phyloP scores from a whole-genome alignment of 2,329 filamentous ascomycete species.

The Clathrospora elynae region DNA sequence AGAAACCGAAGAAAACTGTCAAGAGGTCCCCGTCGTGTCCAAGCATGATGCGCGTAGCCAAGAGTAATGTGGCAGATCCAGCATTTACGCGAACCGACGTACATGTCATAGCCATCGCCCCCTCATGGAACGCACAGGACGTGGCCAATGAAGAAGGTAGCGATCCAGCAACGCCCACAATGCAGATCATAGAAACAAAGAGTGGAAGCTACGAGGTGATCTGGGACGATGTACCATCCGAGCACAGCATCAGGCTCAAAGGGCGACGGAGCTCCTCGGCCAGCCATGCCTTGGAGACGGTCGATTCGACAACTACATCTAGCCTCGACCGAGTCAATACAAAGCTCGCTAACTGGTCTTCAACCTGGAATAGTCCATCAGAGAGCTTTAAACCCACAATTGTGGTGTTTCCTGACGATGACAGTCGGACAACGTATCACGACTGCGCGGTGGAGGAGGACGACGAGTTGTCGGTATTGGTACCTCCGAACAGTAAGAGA shows the following conservation, averaged over 20 bases:
- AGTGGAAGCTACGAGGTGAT: conserved; percentile 37
- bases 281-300: conserved; percentile 22
- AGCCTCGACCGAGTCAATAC: conserved; percentile 40
- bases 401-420: conserved; percentile 37
- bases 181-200: conserved; percentile 40
- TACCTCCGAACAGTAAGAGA: conserved; percentile 40
- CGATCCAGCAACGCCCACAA: conserved; percentile 39
- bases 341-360: conserved; percentile 40
- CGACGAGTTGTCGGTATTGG: conserved; percentile 26
- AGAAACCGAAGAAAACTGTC: background rate
- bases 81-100: conserved; percentile 44
- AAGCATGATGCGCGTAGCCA: conserved; percentile 15
- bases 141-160: conserved; percentile 4
- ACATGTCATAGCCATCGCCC: conserved; percentile 40
- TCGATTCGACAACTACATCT: conserved; percentile 16
- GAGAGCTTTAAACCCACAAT: conserved; percentile 31
- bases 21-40: conserved; percentile 11
- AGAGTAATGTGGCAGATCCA: conserved; percentile 32
- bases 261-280: conserved; percentile 29
- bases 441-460: conserved; percentile 27
- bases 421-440: conserved; percentile 12
- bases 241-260: conserved; percentile 8
- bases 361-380: conserved; percentile 21
- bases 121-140: conserved; percentile 14
- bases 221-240: conserved; percentile 37